These are phyloP conservation scores for Schizophyllum commune DNA, from an alignment of 1,284 basidiomycete genomes.

Conservation along the genomic window DNA sequence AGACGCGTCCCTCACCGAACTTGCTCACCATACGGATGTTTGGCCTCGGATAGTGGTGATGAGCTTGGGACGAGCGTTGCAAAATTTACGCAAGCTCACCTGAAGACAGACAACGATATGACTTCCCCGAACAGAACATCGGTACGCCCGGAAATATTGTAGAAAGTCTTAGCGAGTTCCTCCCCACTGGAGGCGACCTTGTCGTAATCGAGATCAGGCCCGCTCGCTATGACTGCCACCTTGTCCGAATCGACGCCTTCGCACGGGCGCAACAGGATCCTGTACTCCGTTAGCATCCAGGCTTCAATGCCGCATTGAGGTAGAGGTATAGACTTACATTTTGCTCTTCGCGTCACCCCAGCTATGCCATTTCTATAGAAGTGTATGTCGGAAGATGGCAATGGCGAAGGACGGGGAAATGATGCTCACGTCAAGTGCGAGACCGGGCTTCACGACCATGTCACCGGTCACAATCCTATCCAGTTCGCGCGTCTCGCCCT, in stretches of 20 bases:
- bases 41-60: slow-evolving; percentile 14
- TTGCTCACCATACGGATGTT: slow-evolving; percentile 22
- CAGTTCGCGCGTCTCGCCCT: slow-evolving; percentile 5
- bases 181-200: slow-evolving; percentile 1
- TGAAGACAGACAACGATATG: slow-evolving; percentile 2
- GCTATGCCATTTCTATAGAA: slow-evolving; percentile 4
- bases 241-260: neutral
- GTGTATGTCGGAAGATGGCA: neutral
- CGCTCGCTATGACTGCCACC: slow-evolving; percentile 2
- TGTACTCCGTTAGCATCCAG: neutral
- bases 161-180: slow-evolving; percentile 1
- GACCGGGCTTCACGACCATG: slow-evolving; percentile 1
- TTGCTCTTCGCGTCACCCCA: slow-evolving; percentile 6
- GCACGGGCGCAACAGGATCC: slow-evolving; percentile 3
- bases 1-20: slow-evolving; percentile 18
- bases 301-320: neutral
- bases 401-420: neutral
- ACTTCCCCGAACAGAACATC: slow-evolving; percentile 4
- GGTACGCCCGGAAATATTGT: neutral
- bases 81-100: neutral
- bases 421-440: neutral
- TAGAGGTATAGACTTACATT: neutral
- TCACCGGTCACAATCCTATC: slow-evolving; percentile 7
- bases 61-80: neutral
- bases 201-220: slow-evolving; percentile 3